Percentiles rank a stretch among this genome's conserved stretches.
phyloP scores from a whole-genome alignment of 192 early-diverging fungal species.

The Paraglomus occultum region DNA sequence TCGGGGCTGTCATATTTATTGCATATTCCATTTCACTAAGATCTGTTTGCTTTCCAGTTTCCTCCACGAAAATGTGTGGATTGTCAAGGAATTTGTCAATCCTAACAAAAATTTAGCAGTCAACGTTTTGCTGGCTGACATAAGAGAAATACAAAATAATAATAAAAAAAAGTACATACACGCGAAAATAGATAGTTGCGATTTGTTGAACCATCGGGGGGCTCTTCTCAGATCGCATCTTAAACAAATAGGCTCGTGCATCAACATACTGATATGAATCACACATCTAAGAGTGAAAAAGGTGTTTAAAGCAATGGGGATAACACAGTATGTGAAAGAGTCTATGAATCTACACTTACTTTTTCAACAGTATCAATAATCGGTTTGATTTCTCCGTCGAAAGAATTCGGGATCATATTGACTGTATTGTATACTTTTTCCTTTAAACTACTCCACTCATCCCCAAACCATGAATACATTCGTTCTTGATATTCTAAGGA shows the following conservation, averaged over 20 bases:
- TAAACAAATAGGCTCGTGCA: conserved; percentile 13
- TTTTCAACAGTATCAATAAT: conserved; percentile 3
- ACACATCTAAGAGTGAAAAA: background rate
- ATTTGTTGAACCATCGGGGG: conserved; percentile 3
- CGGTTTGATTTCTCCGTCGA: conserved; percentile 16
- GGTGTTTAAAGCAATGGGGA: too few species aligned
- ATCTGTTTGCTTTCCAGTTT: background rate
- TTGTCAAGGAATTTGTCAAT: conserved; percentile 9
- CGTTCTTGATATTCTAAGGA: conserved; percentile 27
- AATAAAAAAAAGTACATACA: conserved; percentile 9
- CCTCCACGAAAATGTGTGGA: conserved; percentile 10
- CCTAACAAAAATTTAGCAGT: background rate
- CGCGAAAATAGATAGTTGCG: background rate
- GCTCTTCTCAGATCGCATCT: background rate
- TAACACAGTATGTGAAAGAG: too few species aligned
- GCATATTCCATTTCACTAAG: conserved; percentile 17
- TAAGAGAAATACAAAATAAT: conserved; percentile 4
- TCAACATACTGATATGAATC: background rate
- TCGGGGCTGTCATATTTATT: background rate
- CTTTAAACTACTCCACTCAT: conserved; percentile 12
- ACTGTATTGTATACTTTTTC: background rate
- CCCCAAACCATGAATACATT: conserved; percentile 27
- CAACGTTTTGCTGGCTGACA: background rate
- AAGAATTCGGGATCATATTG: conserved; percentile 4
- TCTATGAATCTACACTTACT: background rate